Evolutionary conservation across 2,329 filamentous ascomycete species (phyloP), one percentile per base, ranked within the genome.

Genomic region (Cytospora schulzeri): DNA sequence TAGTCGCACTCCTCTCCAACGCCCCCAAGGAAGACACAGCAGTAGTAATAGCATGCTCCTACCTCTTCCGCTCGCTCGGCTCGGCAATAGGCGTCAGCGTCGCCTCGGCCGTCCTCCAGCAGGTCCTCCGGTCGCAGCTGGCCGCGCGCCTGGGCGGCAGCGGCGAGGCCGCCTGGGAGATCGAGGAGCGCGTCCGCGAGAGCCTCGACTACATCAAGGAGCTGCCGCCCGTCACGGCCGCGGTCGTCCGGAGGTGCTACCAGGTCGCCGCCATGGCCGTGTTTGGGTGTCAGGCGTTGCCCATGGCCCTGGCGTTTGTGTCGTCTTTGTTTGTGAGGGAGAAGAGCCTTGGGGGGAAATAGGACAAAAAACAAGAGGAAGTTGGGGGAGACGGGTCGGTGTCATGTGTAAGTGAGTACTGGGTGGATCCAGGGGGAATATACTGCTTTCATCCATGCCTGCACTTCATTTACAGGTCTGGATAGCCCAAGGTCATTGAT

Each of bases 11-110:
- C 45, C 86, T 93, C 68, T 87, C 90, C 35, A 92, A 92, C 71
- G 85, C 88, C 0, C 78, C 84, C 1, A 79, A 81, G 3, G 81
- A 86, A 52, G 91, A 93, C 69, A 87, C 90, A 67, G 90, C 91
- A 2, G 85, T 93, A 1, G 89, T 88, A 4, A 90, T 91, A 19
- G 91, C 91, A 9, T 92, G 90, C 74, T 91, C 88, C 24, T 94
- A 94, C 76, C 85, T 94, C 28, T 94, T 94, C 80, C 87, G 91
- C 48, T 89, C 88, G 1, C 80, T 93, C 0, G 91, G 91, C n/a
- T 81, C 91, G n/a, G 89, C 89, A 8, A 79, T 93, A 63, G 91
- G 91, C 14, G 81, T 93, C 62, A 89, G 88, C n/a, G 78, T 91
- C 64, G 85, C 85, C 58, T 87, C 90, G 1, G 91, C 90, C 1